Conservation (phyloP, 2,329 filamentous ascomycete species). For the Claviceps africana region DNA sequence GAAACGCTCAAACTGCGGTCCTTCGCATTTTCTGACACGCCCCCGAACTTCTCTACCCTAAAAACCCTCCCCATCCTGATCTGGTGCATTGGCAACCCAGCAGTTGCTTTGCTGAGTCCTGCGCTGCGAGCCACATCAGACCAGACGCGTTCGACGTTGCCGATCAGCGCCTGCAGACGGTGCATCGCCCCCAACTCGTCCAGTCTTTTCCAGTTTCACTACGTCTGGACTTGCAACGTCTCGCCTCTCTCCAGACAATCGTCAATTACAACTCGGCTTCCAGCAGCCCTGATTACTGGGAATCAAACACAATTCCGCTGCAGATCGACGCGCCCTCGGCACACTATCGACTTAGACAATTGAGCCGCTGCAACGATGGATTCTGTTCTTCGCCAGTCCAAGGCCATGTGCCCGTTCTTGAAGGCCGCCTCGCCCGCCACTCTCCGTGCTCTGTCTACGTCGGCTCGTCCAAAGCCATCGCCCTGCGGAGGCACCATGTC, state of each 20-base stretch:
- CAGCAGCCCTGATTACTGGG: background rate
- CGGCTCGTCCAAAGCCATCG: slow-evolving; percentile 50
- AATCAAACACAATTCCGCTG: background rate
- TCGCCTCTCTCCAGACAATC: background rate
- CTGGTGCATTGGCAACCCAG: background rate
- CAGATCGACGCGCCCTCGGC: background rate
- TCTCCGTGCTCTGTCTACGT: slow-evolving; percentile 74
- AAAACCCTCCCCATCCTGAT: background rate
- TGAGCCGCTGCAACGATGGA: slow-evolving; percentile 50
- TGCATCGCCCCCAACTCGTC: background rate
- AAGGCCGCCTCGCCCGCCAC: slow-evolving; percentile 87
- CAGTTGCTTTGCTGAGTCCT: background rate
- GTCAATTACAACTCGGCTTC: background rate
- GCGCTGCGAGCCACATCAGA: background rate
- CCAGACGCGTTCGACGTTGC: background rate
- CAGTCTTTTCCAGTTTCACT: background rate
- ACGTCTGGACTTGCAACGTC: background rate
- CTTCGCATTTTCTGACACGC: background rate
- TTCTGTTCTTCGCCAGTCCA: slow-evolving; percentile 84
- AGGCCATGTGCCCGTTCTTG: slow-evolving; percentile 93
- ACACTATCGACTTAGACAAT: background rate
- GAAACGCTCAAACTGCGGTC: background rate
- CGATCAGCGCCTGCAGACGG: background rate
- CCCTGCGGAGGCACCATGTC: slow-evolving; percentile 88
- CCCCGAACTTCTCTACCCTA: background rate